Conservation (phyloP, 2,329 filamentous ascomycete species). For the Aspergillus pseudoglaucus region DNA sequence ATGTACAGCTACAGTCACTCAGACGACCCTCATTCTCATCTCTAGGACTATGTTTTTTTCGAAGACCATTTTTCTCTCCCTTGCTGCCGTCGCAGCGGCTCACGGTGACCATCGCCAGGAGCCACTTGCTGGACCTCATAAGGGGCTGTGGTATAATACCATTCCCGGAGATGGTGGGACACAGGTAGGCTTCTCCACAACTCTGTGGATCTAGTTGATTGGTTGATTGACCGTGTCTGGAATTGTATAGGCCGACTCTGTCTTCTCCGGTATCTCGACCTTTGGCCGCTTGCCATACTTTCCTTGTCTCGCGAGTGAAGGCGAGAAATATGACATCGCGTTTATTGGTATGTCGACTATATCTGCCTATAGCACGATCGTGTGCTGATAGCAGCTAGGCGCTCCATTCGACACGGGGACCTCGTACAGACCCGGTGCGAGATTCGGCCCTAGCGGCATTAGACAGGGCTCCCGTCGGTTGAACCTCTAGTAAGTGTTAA, state of each 20-base stretch:
- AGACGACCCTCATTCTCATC: too few species aligned
- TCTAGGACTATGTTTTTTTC: constrained; percentile 14
- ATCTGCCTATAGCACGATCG: not conserved
- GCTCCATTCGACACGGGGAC: constrained; percentile 83
- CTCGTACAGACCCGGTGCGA: constrained; percentile 74
- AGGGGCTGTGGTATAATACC: constrained; percentile 74
- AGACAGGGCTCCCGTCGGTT: constrained; percentile 78
- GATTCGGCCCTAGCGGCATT: constrained; percentile 78
- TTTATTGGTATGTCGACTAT: constrained; percentile 58
- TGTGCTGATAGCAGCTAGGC: constrained; percentile 39
- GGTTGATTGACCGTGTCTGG: not conserved
- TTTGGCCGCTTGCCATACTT: constrained; percentile 74
- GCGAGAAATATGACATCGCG: constrained; percentile 74
- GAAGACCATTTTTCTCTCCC: constrained; percentile 20
- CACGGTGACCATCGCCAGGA: constrained; percentile 57
- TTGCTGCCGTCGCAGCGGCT: constrained; percentile 49
- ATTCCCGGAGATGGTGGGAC: constrained; percentile 78
- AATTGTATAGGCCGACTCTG: constrained; percentile 65
- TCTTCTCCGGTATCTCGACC: constrained; percentile 82
- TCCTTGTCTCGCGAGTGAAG: constrained; percentile 64
- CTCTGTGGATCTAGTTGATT: too few species aligned
- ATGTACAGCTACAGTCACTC: not conserved
- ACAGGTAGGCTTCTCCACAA: constrained; percentile 50
- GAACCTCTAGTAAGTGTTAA: constrained; percentile 69
- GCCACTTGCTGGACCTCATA: constrained; percentile 60